Percentiles rank a stretch among this genome's conserved stretches.
Conservation (phyloP, 1,284 basidiomycete species). For the Marasmius oreades region DNA sequence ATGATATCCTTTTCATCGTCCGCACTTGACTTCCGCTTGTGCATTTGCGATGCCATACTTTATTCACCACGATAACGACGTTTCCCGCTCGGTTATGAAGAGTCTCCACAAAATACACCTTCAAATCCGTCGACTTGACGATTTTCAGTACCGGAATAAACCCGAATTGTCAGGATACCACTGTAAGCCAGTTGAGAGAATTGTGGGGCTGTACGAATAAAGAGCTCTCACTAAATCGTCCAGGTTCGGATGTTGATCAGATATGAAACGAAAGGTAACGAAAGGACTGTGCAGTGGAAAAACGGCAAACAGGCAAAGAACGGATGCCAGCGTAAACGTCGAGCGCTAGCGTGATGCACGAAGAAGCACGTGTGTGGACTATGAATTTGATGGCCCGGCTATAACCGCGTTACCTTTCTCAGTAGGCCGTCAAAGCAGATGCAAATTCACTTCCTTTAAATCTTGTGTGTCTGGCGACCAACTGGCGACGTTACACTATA, state of each 20-base stretch:
- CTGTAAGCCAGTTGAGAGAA: not conserved
- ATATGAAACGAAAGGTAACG: not conserved
- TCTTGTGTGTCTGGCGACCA: too few species aligned
- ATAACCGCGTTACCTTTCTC: too few species aligned
- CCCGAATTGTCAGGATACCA: not conserved
- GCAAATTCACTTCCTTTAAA: too few species aligned
- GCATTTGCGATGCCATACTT: slow-evolving; percentile 18
- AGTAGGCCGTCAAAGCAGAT: too few species aligned
- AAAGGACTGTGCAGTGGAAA: not conserved
- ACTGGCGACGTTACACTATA: too few species aligned
- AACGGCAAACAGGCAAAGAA: too few species aligned
- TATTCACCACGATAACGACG: not conserved
- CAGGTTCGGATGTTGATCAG: not conserved
- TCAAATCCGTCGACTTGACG: not conserved
- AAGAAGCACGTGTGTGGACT: too few species aligned
- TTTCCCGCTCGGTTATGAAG: not conserved
- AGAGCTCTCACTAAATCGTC: too few species aligned
- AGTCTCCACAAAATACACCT: not conserved
- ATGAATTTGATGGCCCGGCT: too few species aligned
- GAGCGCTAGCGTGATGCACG: too few species aligned
- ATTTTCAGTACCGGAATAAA: not conserved
- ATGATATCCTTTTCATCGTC: slow-evolving; percentile 21
- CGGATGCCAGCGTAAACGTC: too few species aligned
- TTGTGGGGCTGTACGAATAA: too few species aligned
- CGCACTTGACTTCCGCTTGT: slow-evolving; percentile 33